Conservation (phyloP, 352 stramenopile genomes). For the Plasmopara muralis region DNA sequence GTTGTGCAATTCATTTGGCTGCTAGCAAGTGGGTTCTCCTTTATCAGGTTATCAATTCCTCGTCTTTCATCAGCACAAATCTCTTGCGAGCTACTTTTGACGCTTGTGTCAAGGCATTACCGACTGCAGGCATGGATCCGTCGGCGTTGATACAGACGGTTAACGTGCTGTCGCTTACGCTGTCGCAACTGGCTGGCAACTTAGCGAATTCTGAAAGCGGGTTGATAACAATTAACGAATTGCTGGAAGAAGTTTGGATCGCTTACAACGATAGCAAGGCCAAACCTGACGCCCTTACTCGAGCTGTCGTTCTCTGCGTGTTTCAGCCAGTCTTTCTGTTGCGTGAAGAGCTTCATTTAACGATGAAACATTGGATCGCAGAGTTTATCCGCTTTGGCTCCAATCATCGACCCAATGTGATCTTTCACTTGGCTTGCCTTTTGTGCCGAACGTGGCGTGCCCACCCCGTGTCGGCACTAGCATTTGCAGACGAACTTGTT, state of each 20-base stretch:
- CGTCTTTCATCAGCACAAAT: constrained; percentile 39
- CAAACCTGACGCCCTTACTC: constrained; percentile 61
- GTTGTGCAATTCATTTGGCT: constrained; percentile 32
- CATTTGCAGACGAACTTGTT: constrained; percentile 64
- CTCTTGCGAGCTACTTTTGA: constrained; percentile 34
- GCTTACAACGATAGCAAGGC: constrained; percentile 64
- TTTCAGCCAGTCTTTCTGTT: constrained; percentile 69
- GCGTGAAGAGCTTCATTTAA: constrained; percentile 11
- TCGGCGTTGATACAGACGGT: constrained; percentile 59
- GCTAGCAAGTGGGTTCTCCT: constrained; percentile 53
- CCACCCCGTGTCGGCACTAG: constrained; percentile 34
- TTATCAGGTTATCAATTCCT: constrained; percentile 38
- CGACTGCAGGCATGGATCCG: constrained; percentile 49
- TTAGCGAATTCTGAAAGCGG: constrained; percentile 19
- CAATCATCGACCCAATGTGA: constrained; percentile 58
- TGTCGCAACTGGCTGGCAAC: constrained; percentile 38
- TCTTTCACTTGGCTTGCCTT: constrained; percentile 70
- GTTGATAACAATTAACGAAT: constrained; percentile 25
- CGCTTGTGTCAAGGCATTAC: constrained; percentile 43
- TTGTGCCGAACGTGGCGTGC: constrained; percentile 62
- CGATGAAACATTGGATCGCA: constrained; percentile 57
- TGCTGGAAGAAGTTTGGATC: constrained; percentile 57
- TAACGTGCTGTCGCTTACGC: constrained; percentile 45
- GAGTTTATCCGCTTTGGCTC: constrained; percentile 49
- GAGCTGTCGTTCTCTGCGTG: constrained; percentile 54